Percentiles rank a stretch among this genome's conserved stretches.
Conservation (phyloP, 2,329 filamentous ascomycete genomes). For the Exserohilum rostratum region DNA sequence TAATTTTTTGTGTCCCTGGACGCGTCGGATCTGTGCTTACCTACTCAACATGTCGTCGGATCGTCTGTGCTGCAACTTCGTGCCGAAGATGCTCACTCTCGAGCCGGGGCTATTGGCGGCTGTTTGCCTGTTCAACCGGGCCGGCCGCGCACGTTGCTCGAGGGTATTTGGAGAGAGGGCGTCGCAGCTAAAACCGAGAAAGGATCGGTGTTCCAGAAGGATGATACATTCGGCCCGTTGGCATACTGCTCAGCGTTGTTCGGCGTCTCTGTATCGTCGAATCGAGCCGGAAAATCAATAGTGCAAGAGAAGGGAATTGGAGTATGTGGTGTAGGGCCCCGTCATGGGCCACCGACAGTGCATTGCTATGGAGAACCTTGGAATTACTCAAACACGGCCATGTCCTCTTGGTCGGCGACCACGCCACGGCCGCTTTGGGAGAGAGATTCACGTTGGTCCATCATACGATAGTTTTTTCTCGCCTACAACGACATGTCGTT, state of each 20-base stretch:
- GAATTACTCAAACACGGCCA: neutral
- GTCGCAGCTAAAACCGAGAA: neutral
- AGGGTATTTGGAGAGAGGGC: no score
- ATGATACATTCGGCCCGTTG: slow-evolving; percentile 10
- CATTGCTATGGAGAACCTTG: no score
- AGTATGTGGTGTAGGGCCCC: no score
- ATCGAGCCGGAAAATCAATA: neutral
- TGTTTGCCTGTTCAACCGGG: slow-evolving; percentile 2
- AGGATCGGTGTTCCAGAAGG: slow-evolving; percentile 1
- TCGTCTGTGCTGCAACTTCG: slow-evolving; percentile 8
- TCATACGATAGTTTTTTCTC: no score
- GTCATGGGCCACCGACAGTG: no score
- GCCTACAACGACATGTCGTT: no score
- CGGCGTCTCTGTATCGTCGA: neutral
- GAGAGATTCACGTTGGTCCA: no score
- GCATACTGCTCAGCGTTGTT: neutral
- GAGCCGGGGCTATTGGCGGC: neutral
- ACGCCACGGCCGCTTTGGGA: no score
- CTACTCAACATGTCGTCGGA: no score
- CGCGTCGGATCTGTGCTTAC: no score
- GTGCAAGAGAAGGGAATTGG: neutral
- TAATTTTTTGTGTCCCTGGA: no score
- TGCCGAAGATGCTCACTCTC: neutral
- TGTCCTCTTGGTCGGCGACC: neutral
- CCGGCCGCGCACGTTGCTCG: neutral